A percentile compares a stretch with the other conserved stretches of the same genome.
These are phyloP conservation scores for Dactylonectria macrodidyma DNA, from an alignment of 2,329 filamentous ascomycete species.

Conservation along the genomic window DNA sequence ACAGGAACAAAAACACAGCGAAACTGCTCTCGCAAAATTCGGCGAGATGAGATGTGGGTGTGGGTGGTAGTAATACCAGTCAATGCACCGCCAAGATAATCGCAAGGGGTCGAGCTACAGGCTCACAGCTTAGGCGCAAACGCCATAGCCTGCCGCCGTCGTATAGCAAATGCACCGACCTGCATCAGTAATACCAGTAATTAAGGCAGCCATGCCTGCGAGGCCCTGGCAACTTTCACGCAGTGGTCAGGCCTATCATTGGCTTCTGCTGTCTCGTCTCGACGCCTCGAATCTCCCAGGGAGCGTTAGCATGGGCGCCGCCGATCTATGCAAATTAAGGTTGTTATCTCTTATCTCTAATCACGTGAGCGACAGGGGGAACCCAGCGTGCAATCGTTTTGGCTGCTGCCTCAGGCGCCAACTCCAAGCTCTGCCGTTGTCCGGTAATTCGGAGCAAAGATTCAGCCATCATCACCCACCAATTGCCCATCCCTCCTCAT, in stretches of 20 bases:
- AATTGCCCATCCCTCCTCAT: slow-evolving; percentile 48
- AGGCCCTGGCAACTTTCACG: slow-evolving; percentile 35
- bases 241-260: slow-evolving; percentile 35
- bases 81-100: slow-evolving; percentile 29
- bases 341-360: not conserved
- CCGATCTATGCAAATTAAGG: slow-evolving; percentile 8
- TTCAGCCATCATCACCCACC: slow-evolving; percentile 54
- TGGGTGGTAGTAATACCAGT: slow-evolving; percentile 27
- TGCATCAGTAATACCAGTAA: not conserved
- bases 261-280: slow-evolving; percentile 44
- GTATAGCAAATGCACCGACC: slow-evolving; percentile 13
- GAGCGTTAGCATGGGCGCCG: not conserved
- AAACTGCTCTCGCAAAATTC: slow-evolving; percentile 12
- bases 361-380: slow-evolving; percentile 35
- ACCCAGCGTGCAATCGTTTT: not conserved
- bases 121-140: slow-evolving; percentile 33
- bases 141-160: slow-evolving; percentile 29
- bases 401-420: slow-evolving; percentile 51
- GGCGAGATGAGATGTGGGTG: slow-evolving; percentile 12
- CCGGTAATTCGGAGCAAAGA: slow-evolving; percentile 54
- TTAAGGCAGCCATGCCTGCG: slow-evolving; percentile 20
- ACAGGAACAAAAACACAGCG: not conserved
- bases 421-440: slow-evolving; percentile 43
- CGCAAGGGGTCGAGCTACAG: slow-evolving; percentile 24
- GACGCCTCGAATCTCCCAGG: slow-evolving; percentile 19